Evolutionary conservation across 148 eudicot genomes (phyloP).

Genomic region (Oxyria digyna): DNA sequence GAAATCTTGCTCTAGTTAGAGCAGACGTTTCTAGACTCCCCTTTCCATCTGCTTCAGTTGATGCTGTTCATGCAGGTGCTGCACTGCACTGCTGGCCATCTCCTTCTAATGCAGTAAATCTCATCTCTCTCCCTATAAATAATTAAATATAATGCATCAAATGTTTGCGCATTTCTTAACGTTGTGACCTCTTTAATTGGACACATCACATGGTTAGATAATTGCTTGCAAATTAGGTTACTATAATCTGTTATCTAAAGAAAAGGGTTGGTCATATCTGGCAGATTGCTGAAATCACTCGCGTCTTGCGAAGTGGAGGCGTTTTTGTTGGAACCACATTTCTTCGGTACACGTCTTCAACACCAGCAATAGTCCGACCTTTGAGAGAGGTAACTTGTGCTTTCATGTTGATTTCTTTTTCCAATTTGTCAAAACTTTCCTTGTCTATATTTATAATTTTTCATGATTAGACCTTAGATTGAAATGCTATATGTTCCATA

Average conservation of each 20-base stretch:
- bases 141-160: too few species aligned
- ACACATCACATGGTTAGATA: background rate
- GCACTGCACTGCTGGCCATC: constrained; percentile 99
- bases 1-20: constrained; percentile 90
- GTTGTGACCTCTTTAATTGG: background rate
- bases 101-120: constrained; percentile 86
- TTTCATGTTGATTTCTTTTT: background rate
- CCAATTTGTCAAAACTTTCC: background rate
- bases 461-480: background rate
- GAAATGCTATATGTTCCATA: background rate
- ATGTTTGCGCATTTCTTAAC: background rate
- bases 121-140: background rate
- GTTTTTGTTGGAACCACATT: constrained; percentile 86
- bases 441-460: background rate
- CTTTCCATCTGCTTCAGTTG: constrained; percentile 73
- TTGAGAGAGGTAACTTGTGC: constrained; percentile 45
- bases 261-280: background rate
- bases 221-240: background rate
- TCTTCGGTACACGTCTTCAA: constrained; percentile 64
- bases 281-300: constrained; percentile 91
- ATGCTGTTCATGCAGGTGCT: constrained; percentile 99
- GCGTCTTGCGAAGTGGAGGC: constrained; percentile 80
- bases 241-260: background rate
- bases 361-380: constrained; percentile 56
- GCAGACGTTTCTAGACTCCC: constrained; percentile 98